These are phyloP conservation scores for Castanospermum australe DNA, from an alignment of 306 rosid species.

Conservation along the genomic window DNA sequence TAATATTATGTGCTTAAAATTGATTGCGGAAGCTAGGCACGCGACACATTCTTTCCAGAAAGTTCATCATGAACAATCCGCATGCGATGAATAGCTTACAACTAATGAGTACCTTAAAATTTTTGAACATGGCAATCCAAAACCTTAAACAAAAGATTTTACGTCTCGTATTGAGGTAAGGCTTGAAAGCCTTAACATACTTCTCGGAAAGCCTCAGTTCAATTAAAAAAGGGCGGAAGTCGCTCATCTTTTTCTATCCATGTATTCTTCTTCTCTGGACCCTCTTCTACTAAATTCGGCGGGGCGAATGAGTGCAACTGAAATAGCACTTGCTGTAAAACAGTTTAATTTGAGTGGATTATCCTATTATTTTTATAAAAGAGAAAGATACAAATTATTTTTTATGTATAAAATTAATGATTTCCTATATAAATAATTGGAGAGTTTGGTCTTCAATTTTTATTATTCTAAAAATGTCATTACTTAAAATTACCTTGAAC, in stretches of 20 bases:
- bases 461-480: too few species aligned
- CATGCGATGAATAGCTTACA: background rate
- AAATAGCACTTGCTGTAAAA: background rate
- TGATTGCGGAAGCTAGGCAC: background rate
- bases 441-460: too few species aligned
- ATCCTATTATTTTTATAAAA: too few species aligned
- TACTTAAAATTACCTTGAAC: too few species aligned
- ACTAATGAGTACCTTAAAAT: background rate
- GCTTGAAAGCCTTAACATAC: background rate
- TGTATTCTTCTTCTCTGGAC: background rate
- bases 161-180: background rate
- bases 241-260: background rate
- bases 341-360: background rate
- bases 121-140: background rate
- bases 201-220: background rate
- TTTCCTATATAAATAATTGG: too few species aligned
- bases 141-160: background rate
- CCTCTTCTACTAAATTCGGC: background rate
- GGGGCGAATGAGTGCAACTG: background rate
- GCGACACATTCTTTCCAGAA: background rate
- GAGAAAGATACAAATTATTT: too few species aligned
- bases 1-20: background rate
- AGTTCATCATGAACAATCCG: background rate
- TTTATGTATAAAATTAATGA: too few species aligned
- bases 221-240: background rate